phyloP scores from a whole-genome alignment of 768 basidiomycete species.

The Termitomyces sp. region DNA sequence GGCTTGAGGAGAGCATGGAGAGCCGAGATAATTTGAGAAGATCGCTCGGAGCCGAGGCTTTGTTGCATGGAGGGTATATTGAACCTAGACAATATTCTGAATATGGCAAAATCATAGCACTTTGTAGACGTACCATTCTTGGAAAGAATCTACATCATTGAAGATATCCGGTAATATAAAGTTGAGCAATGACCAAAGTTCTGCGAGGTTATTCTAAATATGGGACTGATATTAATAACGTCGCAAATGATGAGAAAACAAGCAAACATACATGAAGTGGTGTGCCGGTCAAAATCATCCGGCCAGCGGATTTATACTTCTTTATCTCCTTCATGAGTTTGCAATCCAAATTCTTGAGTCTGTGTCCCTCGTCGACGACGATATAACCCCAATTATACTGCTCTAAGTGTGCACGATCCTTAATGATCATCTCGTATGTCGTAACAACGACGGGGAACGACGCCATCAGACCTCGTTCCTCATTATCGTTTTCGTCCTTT shows the following conservation, averaged over 20 bases:
- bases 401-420: slow-evolving; percentile 57
- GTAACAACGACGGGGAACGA: slow-evolving; percentile 81
- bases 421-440: slow-evolving; percentile 91
- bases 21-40: slow-evolving; percentile 63
- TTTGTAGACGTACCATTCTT: slow-evolving; percentile 63
- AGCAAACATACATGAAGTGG: slow-evolving; percentile 74
- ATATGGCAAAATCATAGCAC: background rate
- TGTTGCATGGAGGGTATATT: slow-evolving; percentile 62
- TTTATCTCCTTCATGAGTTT: slow-evolving; percentile 89
- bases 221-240: slow-evolving; percentile 2
- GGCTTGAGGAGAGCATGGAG: slow-evolving; percentile 92
- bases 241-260: background rate
- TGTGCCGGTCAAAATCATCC: slow-evolving; percentile 95
- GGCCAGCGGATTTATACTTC: slow-evolving; percentile 73
- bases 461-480: slow-evolving; percentile 14
- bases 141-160: slow-evolving; percentile 82
- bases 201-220: slow-evolving; percentile 86
- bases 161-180: slow-evolving; percentile 96
- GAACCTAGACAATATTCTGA: slow-evolving; percentile 40
- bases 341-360: slow-evolving; percentile 92
- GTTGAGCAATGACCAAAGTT: slow-evolving; percentile 93
- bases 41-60: slow-evolving; percentile 50
- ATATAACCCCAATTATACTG: slow-evolving; percentile 85
- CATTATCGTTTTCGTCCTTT: slow-evolving; percentile 10
- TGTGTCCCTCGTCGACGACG: slow-evolving; percentile 94